Conservation (phyloP, 495 filamentous ascomycete species). For the Copromyces sp. region DNA sequence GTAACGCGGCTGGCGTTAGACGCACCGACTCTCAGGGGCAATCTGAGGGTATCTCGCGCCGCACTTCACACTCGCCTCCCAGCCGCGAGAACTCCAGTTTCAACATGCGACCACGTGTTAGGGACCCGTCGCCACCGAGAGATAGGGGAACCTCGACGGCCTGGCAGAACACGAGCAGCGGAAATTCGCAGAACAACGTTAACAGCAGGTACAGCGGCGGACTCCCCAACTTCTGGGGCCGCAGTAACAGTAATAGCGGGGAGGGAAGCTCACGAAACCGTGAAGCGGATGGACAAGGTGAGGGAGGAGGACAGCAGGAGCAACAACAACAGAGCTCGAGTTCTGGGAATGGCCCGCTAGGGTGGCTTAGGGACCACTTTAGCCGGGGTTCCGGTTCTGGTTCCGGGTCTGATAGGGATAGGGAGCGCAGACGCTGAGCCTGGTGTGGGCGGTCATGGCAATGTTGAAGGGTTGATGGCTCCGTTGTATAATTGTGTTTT, state of each 20-base stretch:
- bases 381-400: conserved; percentile 2
- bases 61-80: conserved; percentile 10
- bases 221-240: not conserved
- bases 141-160: not conserved
- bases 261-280: not conserved
- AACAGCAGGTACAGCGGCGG: not conserved
- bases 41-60: not conserved
- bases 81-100: not conserved
- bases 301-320: not conserved
- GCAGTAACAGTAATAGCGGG: not conserved
- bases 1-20: conserved; percentile 5
- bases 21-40: not conserved
- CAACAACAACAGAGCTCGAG: not conserved
- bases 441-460: not conserved
- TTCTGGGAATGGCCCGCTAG: conserved; percentile 4
- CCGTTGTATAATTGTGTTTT: not conserved
- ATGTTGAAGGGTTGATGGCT: not conserved
- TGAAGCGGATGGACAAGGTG: not conserved
- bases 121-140: conserved; percentile 5
- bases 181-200: not conserved
- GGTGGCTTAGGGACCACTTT: conserved; percentile 18
- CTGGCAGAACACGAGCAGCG: not conserved
- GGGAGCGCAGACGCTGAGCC: conserved; percentile 6
- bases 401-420: conserved; percentile 5
- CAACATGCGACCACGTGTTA: not conserved